Conservation (phyloP, 805 yeast genomes). For the Cyberlindnera saturnus region DNA sequence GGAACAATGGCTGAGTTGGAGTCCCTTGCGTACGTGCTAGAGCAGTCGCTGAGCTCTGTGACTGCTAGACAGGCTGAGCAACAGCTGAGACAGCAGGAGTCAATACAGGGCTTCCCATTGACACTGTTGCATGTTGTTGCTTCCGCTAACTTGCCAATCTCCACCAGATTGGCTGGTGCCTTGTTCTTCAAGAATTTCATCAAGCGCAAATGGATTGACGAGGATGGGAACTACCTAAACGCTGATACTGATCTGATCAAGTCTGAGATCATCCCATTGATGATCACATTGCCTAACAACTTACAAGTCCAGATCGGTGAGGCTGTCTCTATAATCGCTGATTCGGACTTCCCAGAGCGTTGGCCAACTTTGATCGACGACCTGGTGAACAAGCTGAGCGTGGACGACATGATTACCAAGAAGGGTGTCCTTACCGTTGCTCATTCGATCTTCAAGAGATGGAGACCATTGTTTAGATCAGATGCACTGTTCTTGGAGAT, state of each 20-base stretch:
- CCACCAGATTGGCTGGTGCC: constrained; percentile 81
- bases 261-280: constrained; percentile 70
- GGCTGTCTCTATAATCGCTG: constrained; percentile 87
- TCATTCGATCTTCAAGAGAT: constrained; percentile 90
- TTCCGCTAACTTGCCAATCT: constrained; percentile 40
- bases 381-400: constrained; percentile 58
- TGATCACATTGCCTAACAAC: constrained; percentile 75
- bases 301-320: constrained; percentile 94
- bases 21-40: constrained; percentile 47
- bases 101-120: constrained; percentile 67
- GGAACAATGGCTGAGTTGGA: constrained; percentile 36
- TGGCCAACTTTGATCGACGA: constrained; percentile 80
- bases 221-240: constrained; percentile 72
- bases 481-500: constrained; percentile 88
- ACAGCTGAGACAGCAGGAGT: constrained; percentile 56
- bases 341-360: constrained; percentile 86
- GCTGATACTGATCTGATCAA: constrained; percentile 70
- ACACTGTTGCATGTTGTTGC: constrained; percentile 75
- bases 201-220: constrained; percentile 84
- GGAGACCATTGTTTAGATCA: constrained; percentile 92
- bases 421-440: constrained; percentile 88
- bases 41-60: constrained; percentile 59
- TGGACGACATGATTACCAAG: constrained; percentile 63
- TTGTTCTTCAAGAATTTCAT: constrained; percentile 85
- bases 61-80: constrained; percentile 65